These are phyloP conservation scores for Cladobotryum mycophilum DNA, from an alignment of 2,329 filamentous ascomycete genomes.

Conservation along the genomic window DNA sequence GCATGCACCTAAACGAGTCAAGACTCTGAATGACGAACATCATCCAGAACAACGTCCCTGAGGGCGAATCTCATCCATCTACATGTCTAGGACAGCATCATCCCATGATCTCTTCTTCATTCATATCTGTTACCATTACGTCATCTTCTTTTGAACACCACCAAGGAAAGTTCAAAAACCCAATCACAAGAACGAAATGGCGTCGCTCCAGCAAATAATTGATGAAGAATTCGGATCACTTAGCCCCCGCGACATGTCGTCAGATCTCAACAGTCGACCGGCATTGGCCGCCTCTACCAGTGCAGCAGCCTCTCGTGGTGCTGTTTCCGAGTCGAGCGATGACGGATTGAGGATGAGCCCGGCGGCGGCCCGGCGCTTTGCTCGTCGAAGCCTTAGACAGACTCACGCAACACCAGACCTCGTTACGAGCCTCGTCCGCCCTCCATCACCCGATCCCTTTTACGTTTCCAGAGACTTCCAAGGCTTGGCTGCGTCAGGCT, in stretches of 20 bases:
- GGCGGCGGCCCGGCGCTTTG: constrained; percentile 30
- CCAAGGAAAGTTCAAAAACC: too few species aligned
- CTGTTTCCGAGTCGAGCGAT: constrained; percentile 31
- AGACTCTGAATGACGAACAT: too few species aligned
- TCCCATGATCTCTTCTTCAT: too few species aligned
- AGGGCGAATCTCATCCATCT: too few species aligned
- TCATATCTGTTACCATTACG: too few species aligned
- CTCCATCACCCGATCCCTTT: constrained; percentile 31
- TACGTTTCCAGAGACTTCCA: constrained; percentile 23
- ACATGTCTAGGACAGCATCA: too few species aligned
- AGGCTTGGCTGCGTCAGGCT: constrained; percentile 17
- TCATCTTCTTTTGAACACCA: too few species aligned
- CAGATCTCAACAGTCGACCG: background rate
- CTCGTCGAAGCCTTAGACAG: constrained; percentile 29
- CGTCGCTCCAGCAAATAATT: background rate
- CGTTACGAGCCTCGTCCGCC: constrained; percentile 34
- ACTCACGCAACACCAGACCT: constrained; percentile 33
- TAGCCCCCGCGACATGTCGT: background rate
- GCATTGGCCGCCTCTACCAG: background rate
- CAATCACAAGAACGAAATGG: too few species aligned
- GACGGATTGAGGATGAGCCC: constrained; percentile 30
- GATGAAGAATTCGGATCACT: background rate
- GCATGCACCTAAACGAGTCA: too few species aligned
- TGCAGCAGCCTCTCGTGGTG: constrained; percentile 8
- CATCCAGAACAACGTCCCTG: too few species aligned